Evolutionary conservation across 495 filamentous ascomycete species (phyloP), one percentile per base, ranked within the genome.

Genomic region (Aspergillus heteromorphus): DNA sequence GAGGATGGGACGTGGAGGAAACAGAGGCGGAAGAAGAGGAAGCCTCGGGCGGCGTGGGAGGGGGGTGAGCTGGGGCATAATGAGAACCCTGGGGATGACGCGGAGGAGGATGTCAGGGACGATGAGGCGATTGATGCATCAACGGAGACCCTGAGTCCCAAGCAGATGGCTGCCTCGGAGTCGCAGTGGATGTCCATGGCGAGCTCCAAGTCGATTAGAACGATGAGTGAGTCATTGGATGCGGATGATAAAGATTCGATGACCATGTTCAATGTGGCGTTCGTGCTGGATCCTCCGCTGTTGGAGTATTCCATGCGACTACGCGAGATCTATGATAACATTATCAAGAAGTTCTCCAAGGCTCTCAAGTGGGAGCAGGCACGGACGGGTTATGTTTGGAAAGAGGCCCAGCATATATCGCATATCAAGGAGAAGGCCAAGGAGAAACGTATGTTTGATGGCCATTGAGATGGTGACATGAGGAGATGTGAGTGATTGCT

Each of bases 211-310:
- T 65, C 71, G 25, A 63, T 62, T 21, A 67, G 63, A 18, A 53
- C 61, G 17, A 50, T 55, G 38, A 77, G 74, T 54, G 60, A 65
- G 2, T 57, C 59, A 36, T 65, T 77, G 6, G 80, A 82, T 49
- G 65, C 77, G 8, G 81, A 83, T 55, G 81, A 86, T 48, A 75
- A 70, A 51, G 77, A 77, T 48, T 70, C 76, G 40, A 92, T 98
- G 88, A 91, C 83, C 19, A 96, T 97, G 91, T 98, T 98, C 67
- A 91, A 97, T 71, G 82, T 97, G 30, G 89, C 96, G 13, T 97
- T 97, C 70, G 87, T 96, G 30, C 71, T 96, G 45, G 85, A 88
- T 62, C 86, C 89, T 2, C 87, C 88, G 34, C 78, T 85, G 45
- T 71, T 88, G 40, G 89, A 95, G 66, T 86, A 86, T 60, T 85